phyloP scores from a whole-genome alignment of 2,329 filamentous ascomycete genomes.

The Paramyrothecium sp. region DNA sequence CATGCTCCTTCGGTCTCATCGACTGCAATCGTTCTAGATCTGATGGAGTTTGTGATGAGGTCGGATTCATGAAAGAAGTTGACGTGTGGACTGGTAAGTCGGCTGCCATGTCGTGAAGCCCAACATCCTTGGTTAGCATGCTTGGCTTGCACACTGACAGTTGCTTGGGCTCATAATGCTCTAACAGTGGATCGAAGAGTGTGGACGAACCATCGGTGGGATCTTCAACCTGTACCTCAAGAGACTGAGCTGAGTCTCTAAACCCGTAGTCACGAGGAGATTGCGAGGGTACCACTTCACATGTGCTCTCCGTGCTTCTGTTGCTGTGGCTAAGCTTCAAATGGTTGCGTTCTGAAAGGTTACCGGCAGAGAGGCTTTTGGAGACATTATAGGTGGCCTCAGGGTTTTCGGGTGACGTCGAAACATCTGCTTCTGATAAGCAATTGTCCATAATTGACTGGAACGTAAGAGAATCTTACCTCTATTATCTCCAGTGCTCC shows the following conservation, averaged over 20 bases:
- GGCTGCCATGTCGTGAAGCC: too few species aligned
- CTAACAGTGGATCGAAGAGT: background rate
- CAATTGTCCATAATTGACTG: too few species aligned
- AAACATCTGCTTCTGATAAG: too few species aligned
- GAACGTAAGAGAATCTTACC: too few species aligned
- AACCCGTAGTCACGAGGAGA: background rate
- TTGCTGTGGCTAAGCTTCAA: too few species aligned
- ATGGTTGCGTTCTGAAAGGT: too few species aligned
- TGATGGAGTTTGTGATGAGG: too few species aligned
- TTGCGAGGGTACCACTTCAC: background rate
- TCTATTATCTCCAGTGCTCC: background rate
- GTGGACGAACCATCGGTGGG: background rate
- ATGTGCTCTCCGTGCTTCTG: background rate
- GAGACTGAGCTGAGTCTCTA: slow-evolving; percentile 3
- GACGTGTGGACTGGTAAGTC: background rate
- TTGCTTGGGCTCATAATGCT: background rate
- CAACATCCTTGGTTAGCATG: background rate
- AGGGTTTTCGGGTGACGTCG: too few species aligned
- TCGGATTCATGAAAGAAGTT: background rate
- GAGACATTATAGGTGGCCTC: too few species aligned
- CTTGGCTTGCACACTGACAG: background rate
- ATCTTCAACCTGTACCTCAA: background rate
- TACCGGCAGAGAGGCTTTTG: too few species aligned
- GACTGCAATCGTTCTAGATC: too few species aligned
- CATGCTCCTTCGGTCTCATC: too few species aligned